These are phyloP conservation scores for Saturnispora sekii DNA, from an alignment of 805 yeast genomes.

Conservation along the genomic window DNA sequence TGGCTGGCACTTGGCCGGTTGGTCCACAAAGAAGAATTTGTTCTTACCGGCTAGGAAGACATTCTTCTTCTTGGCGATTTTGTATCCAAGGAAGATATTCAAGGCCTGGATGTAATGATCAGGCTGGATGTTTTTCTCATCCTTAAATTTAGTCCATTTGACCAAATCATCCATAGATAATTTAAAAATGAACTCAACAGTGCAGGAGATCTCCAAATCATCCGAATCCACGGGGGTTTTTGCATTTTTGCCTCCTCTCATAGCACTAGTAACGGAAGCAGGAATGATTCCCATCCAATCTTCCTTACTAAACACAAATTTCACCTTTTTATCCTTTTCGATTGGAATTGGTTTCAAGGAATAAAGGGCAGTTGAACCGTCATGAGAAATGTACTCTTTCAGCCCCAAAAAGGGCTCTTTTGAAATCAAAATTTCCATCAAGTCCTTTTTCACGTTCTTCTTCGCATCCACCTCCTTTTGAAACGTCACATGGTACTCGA, in stretches of 20 bases:
- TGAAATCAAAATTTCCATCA: conserved; percentile 15
- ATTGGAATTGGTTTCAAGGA: conserved; percentile 15
- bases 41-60: conserved; percentile 18
- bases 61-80: conserved; percentile 16
- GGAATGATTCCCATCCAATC: conserved; percentile 17
- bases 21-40: conserved; percentile 18
- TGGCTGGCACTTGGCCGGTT: conserved; percentile 18
- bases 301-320: conserved; percentile 14
- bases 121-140: conserved; percentile 16
- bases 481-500: conserved; percentile 18
- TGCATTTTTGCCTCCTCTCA: conserved; percentile 8
- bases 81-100: conserved; percentile 17
- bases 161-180: conserved; percentile 18
- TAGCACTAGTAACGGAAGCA: conserved; percentile 11
- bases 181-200: conserved; percentile 17
- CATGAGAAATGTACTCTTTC: conserved; percentile 16
- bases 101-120: conserved; percentile 18
- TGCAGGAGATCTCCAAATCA: conserved; percentile 13
- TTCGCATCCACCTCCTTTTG: conserved; percentile 15
- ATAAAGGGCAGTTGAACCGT: conserved; percentile 17
- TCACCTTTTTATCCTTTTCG: conserved; percentile 14
- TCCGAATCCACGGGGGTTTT: conserved; percentile 3
- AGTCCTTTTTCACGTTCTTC: conserved; percentile 14
- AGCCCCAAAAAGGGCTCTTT: conserved; percentile 14
- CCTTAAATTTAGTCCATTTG: conserved; percentile 14